phyloP scores from a whole-genome alignment of 192 early-diverging fungal genomes.

The Coemansia sp. region DNA sequence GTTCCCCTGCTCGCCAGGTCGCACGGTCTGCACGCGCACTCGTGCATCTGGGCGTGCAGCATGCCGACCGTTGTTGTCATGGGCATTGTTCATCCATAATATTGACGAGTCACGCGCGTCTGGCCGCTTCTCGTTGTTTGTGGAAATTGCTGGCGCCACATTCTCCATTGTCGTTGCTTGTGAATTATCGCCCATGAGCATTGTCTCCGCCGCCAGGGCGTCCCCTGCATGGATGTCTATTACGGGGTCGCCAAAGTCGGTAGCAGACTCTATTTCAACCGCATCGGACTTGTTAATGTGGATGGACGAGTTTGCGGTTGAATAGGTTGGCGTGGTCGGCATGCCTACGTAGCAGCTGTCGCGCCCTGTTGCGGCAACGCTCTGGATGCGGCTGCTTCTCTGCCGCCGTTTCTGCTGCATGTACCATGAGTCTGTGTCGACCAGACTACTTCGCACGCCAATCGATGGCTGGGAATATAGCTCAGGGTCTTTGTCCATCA shows the following conservation, averaged over 20 bases:
- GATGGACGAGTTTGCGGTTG: constrained; percentile 11
- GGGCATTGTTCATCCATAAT: constrained; percentile 35
- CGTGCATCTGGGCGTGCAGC: background rate
- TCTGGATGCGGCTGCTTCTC: constrained; percentile 25
- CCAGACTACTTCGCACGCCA: constrained; percentile 29
- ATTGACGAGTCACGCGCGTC: constrained; percentile 34
- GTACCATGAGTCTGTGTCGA: constrained; percentile 15
- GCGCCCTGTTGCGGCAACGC: constrained; percentile 39
- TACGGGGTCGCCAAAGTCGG: background rate
- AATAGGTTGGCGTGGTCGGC: constrained; percentile 1
- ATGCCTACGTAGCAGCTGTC: constrained; percentile 10
- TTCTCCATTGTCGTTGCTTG: background rate
- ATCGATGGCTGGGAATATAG: constrained; percentile 11
- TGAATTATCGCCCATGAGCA: constrained; percentile 1
- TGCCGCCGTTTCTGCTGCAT: constrained; percentile 10
- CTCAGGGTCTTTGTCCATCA: background rate
- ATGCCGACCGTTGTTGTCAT: background rate
- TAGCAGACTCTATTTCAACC: background rate
- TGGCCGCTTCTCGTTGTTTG: background rate
- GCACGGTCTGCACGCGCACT: background rate
- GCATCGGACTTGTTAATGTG: background rate
- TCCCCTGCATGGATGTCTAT: background rate
- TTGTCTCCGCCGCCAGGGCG: background rate
- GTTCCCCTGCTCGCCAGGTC: too few species aligned
- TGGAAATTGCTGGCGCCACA: background rate